Conservation (phyloP, 2,329 filamentous ascomycete genomes). For the Purpureocillium takamizusanense region DNA sequence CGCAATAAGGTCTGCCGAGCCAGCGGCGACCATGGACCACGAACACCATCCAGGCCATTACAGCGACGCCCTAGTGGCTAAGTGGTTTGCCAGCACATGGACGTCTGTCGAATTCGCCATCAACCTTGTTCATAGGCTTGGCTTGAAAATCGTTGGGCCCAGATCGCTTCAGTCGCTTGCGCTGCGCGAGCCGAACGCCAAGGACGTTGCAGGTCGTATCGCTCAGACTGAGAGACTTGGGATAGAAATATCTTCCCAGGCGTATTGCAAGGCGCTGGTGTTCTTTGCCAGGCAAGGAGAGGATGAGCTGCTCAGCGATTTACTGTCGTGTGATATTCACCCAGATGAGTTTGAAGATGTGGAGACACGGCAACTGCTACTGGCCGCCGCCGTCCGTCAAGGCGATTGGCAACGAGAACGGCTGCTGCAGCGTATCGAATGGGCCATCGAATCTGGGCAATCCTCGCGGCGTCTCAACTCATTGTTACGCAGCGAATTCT, state of each 20-base stretch:
- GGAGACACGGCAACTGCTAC: constrained; percentile 28
- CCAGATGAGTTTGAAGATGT: constrained; percentile 45
- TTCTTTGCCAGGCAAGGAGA: constrained; percentile 52
- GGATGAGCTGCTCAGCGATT: constrained; percentile 33
- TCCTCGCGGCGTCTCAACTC: constrained; percentile 15
- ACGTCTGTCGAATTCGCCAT: constrained; percentile 66
- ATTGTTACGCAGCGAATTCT: constrained; percentile 9
- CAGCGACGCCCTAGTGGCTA: constrained; percentile 56
- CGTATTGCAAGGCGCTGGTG: constrained; percentile 57
- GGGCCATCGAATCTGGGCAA: constrained; percentile 9
- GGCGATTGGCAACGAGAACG: constrained; percentile 30
- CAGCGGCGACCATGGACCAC: background rate
- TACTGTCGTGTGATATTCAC: constrained; percentile 42
- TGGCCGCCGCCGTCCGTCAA: constrained; percentile 18
- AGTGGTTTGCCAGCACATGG: constrained; percentile 67
- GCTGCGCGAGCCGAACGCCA: constrained; percentile 47
- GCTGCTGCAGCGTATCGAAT: constrained; percentile 34
- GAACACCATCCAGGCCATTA: constrained; percentile 11
- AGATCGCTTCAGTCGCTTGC: constrained; percentile 71
- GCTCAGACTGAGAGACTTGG: constrained; percentile 49
- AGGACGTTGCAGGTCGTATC: constrained; percentile 50
- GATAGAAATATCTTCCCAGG: constrained; percentile 52
- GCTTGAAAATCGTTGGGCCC: constrained; percentile 64
- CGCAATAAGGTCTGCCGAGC: no score
- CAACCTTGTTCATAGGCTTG: constrained; percentile 59